Percentiles rank a stretch among this genome's conserved stretches.
These are phyloP conservation scores for Colletotrichum sansevieriae DNA, from an alignment of 2,329 filamentous ascomycete species.

Conservation along the genomic window DNA sequence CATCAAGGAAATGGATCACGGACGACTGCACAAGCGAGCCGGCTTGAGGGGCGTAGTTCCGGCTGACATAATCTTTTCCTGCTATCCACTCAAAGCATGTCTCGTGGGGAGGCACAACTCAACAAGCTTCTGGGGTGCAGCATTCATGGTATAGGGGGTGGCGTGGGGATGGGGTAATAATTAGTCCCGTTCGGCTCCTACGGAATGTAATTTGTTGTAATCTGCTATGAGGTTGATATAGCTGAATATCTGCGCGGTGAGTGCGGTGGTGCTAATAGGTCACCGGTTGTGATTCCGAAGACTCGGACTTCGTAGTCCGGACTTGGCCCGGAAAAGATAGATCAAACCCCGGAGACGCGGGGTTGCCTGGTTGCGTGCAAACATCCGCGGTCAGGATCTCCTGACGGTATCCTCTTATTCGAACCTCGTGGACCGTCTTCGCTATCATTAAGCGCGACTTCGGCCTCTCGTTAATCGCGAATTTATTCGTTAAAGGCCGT, in stretches of 20 bases:
- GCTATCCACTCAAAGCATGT: background rate
- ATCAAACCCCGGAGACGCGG: background rate
- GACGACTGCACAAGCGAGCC: background rate
- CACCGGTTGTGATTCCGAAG: constrained; percentile 13
- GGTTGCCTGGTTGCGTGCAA: background rate
- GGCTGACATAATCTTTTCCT: background rate
- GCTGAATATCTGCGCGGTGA: background rate
- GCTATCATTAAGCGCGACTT: constrained; percentile 17
- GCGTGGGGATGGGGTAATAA: background rate
- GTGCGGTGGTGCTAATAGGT: background rate
- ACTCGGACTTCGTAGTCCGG: constrained; percentile 19
- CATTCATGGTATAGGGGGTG: background rate
- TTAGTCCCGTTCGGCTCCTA: background rate
- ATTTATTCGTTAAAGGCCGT: background rate
- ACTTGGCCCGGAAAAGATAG: constrained; percentile 12
- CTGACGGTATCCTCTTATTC: background rate
- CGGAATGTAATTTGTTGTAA: background rate
- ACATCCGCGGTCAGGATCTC: background rate
- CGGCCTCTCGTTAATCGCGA: constrained; percentile 28
- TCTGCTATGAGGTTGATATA: background rate
- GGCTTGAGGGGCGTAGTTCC: too few relatives aligned
- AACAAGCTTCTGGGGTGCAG: background rate
- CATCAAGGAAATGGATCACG: background rate
- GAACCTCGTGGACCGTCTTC: background rate
- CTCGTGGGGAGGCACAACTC: background rate